Base-by-base conservation (phyloP, 108 stramenopile genomes). In the Cyclotella kingstonii region DNA sequence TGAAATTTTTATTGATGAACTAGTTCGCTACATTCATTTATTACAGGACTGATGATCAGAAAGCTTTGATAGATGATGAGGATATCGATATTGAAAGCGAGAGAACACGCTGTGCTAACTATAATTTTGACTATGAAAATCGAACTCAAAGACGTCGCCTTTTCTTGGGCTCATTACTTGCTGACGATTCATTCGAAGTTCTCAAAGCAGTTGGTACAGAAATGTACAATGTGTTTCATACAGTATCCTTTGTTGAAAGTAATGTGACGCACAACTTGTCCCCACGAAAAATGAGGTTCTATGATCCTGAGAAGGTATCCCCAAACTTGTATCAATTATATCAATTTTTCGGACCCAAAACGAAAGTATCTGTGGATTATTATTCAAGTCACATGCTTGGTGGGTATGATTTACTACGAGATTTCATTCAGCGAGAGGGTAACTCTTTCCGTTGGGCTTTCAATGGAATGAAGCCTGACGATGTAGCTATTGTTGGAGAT, bases 401-500 rank as follows among this genome's bases (percentile, higher is more conserved):
- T n/a, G 42, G 31, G 4, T 10, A 27, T 18, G 38, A 26, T 11
- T 17, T 59, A 5, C 22, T 35, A 3, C 36, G 70, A 26, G 76
- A 81, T 42, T 34, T 68, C 0, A 42, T 60, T n/a, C 82, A 83
- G 43, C 70, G 82, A 12, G 53, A 80, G 27, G 46, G 22, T 26
- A 68, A 73, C 19, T 26, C 53, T 9, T 43, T 69, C 18, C 40
- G 70, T 35, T 84, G 83, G 83, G 74, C 48, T 18, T 19, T 54
- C 15, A 23, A 71, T 34, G 83, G 83, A 23, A 84, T 84, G 83
- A 56, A 29, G 41, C 23, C 28, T 0, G 44, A 74, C 11, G 83
- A 84, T 50, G 36, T 84, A 5, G 83, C 68, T 5, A 53, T 78
- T 11, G 30, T 84, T 46, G 54, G 53, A 1, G 83, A 84, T 67